Conservation (phyloP, 2,329 filamentous ascomycete genomes). For the Tolypocladium endophyticum region DNA sequence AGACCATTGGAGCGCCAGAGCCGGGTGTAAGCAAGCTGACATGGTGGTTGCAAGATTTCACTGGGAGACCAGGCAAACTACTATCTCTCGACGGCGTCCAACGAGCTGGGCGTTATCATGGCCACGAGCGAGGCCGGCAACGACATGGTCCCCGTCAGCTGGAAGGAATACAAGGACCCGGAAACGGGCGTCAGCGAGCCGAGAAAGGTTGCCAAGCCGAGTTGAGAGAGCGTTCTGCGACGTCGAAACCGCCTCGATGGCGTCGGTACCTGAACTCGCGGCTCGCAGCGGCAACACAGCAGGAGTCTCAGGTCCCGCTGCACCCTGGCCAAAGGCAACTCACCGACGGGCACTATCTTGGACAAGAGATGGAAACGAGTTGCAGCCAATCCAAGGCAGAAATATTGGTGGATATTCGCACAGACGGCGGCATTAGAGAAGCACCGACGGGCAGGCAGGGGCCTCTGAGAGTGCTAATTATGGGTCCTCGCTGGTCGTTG, state of each 20-base stretch:
- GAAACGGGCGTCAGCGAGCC: conserved; percentile 65
- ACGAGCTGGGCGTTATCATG: conserved; percentile 90
- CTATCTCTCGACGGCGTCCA: conserved; percentile 84
- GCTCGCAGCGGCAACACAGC: background rate
- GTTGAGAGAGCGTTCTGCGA: conserved; percentile 36
- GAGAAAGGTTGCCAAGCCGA: conserved; percentile 91
- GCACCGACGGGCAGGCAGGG: background rate
- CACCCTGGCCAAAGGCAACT: background rate
- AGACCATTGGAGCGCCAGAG: background rate
- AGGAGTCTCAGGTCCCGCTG: background rate
- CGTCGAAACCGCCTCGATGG: background rate
- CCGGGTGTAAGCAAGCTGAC: background rate
- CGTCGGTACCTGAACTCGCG: background rate
- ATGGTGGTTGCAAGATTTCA: conserved; percentile 48
- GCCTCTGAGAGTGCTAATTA: background rate
- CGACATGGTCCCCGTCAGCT: conserved; percentile 85
- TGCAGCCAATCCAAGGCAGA: background rate
- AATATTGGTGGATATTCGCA: background rate
- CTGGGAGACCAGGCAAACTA: conserved; percentile 91
- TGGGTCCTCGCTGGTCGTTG: background rate
- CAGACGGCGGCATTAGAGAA: background rate
- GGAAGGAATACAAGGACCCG: conserved; percentile 87
- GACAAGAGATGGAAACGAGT: background rate
- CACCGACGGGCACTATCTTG: background rate
- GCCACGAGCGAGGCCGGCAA: conserved; percentile 80